Evolutionary conservation across 352 stramenopile genomes (phyloP), one percentile per base, ranked within the genome.

Genomic region (Plasmopara viticola): DNA sequence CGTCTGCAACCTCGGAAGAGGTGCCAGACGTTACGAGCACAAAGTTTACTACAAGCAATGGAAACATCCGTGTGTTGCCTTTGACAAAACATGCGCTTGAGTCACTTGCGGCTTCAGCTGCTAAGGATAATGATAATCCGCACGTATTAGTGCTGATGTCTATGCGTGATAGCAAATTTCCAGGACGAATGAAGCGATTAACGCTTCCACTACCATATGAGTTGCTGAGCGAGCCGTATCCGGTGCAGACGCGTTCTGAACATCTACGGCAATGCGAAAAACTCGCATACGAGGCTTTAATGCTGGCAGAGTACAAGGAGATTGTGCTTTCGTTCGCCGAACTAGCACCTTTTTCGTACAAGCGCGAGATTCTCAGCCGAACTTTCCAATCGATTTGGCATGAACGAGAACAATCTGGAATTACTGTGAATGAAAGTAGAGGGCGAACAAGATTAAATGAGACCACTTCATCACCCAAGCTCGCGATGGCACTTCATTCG

Each of bases 151-250:
- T 84, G 33, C 44, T 91, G 14, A 81, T 75, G 62, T 80, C 69
- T 28, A 89, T 91, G 78, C 69, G 76, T 7, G 81, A 91, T 51
- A 78, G 68, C 44, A 87, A 89, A 50, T 91, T 89, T 29, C 81
- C 81, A 35, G 81, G 81, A 8, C 73, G 81, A 14, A 71, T 91
- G 60, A 83, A 82, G 52, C 74, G 81, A 5, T 58, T 88, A 10
- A 88, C 72, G 43, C 66, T 78, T 17, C 74, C 78, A 14, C 66
- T 89, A 9, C 78, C 78, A 8, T 72, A 70, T 34, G 57, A 62
- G 15, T 48, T 91, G 6, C 44, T 90, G 41, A 73, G 62, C 2
- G n/a, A 65, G 14, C 77, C 78, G 10, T 73, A 68, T 28, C 80
- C 78, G 10, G 45, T 87, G 14, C 80, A 91, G 53, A 78, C 67